Evolutionary conservation across 2,329 filamentous ascomycete species (phyloP), one percentile per base, ranked within the genome.

Genomic region (Sporothrix protearum): DNA sequence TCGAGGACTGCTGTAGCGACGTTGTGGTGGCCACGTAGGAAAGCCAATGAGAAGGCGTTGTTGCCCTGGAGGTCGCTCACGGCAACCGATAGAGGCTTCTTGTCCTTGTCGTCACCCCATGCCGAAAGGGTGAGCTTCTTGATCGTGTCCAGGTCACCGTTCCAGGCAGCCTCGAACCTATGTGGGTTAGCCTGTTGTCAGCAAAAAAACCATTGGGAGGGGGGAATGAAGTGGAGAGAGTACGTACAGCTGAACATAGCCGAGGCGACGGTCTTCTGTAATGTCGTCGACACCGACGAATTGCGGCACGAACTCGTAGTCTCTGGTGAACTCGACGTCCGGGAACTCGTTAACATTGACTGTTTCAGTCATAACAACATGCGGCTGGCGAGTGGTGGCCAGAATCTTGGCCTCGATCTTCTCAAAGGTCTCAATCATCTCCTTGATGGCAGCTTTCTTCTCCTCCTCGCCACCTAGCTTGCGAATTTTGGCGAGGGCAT

Each of bases 111-210:
- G 4, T 82, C 77, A 14, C 86, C 84, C 87, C 89, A 92, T 1
- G 85, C 80, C 12, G 83, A 80, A 25, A 92, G 80, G 0, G 90
- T 91, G 49, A 92, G 81, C 16, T 81, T 79, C 76, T 91, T 92
- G 79, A 95, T 87, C 2, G 82, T 87, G 1, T 87, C 82, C 0
- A 91, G 74, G 75, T 96, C 87, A n/a, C 90, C 91, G 4, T 76
- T 76, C 91, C 91, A 96, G 4, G 88, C 88, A 47, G 92, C 92
- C 77, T 95, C 88, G 78, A 92, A 92, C 4, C 57, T 63, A 63
- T 42, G 0, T 4, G 33, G 2, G n/a, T 63, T n/a, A 63, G 33
- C n/a, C 25, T 42, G 39, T 14, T 42, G 10, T 10, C 10, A 8
- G 16, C 30, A 10, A 57, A 33, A 16, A 28, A 22, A 19, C n/a